These are phyloP conservation scores for Solanum peruvianum DNA, from an alignment of 257 asterid genomes.

Conservation along the genomic window DNA sequence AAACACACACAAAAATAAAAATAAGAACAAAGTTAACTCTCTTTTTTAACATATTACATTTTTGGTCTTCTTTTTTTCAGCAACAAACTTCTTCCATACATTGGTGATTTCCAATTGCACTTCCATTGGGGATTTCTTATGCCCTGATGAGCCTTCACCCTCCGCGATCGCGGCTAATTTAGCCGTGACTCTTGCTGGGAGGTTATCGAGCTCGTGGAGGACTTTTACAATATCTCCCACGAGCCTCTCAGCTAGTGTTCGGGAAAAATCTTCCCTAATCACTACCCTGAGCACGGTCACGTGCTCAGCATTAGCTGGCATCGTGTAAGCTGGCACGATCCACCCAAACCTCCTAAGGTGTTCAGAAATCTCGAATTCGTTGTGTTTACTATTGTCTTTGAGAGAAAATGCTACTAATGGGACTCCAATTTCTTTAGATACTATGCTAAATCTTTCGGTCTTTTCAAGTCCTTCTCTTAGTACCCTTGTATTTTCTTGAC, in stretches of 20 bases:
- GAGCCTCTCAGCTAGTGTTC: conserved; percentile 9
- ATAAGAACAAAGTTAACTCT: background rate
- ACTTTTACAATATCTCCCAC: conserved; percentile 3
- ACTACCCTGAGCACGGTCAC: conserved; percentile 11
- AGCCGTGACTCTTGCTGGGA: background rate
- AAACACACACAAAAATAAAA: background rate
- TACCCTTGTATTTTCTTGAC: conserved; percentile 3
- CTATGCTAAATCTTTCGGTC: conserved; percentile 4
- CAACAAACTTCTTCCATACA: conserved; percentile 10
- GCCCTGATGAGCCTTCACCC: background rate
- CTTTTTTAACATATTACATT: background rate
- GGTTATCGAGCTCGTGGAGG: conserved; percentile 1
- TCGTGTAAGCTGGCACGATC: conserved; percentile 19
- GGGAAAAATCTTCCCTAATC: conserved; percentile 11
- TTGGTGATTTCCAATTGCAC: conserved; percentile 9
- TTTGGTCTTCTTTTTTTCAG: background rate
- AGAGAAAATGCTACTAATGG: conserved; percentile 14
- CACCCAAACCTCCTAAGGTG: conserved; percentile 9
- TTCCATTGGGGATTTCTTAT: conserved; percentile 3
- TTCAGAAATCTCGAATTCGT: conserved; percentile 10
- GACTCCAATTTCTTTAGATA: conserved; percentile 7
- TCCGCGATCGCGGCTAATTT: background rate
- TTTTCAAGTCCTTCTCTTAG: conserved; percentile 6
- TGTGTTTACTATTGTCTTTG: conserved; percentile 3
- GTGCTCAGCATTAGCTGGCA: conserved; percentile 13